Conservation (phyloP, 2,329 filamentous ascomycete genomes). For the Colletotrichum scovillei region DNA sequence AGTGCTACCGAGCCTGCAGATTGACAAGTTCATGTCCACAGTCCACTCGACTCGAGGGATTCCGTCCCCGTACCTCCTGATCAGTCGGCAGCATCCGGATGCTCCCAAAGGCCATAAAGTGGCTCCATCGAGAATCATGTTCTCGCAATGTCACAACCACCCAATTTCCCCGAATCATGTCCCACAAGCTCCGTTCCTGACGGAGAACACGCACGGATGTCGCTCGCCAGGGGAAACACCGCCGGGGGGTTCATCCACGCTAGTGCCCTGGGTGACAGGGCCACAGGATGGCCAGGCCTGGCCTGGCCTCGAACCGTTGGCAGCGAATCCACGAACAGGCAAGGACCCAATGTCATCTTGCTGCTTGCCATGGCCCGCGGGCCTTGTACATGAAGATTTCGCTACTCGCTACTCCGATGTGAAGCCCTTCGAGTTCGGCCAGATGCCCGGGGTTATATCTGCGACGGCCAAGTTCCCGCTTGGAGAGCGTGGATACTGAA, state of each 20-base stretch:
- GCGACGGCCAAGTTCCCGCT: slow-evolving; percentile 1
- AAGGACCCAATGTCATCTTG: not conserved
- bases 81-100: slow-evolving; percentile 34
- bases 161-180: slow-evolving; percentile 36
- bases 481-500: not conserved
- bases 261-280: slow-evolving; percentile 18
- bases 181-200: slow-evolving; percentile 25
- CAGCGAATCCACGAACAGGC: slow-evolving; percentile 14
- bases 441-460: slow-evolving; percentile 23
- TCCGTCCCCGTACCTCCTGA: slow-evolving; percentile 11
- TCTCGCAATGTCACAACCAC: slow-evolving; percentile 20
- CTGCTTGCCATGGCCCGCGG: not conserved
- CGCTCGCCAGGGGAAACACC: not conserved
- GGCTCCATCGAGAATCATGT: slow-evolving; percentile 17
- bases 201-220: slow-evolving; percentile 29
- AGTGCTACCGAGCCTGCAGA: slow-evolving; percentile 25
- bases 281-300: slow-evolving; percentile 21
- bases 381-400: not conserved
- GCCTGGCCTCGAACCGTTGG: slow-evolving; percentile 27
- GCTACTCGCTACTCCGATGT: not conserved
- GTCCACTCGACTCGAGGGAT: not conserved
- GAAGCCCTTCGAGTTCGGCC: slow-evolving; percentile 17
- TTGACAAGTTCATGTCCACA: slow-evolving; percentile 20
- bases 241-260: not conserved
- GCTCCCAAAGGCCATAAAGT: slow-evolving; percentile 18